Evolutionary conservation across 306 rosid genomes (phyloP), one percentile per base, ranked within the genome.

Genomic region (Cercis canadensis): DNA sequence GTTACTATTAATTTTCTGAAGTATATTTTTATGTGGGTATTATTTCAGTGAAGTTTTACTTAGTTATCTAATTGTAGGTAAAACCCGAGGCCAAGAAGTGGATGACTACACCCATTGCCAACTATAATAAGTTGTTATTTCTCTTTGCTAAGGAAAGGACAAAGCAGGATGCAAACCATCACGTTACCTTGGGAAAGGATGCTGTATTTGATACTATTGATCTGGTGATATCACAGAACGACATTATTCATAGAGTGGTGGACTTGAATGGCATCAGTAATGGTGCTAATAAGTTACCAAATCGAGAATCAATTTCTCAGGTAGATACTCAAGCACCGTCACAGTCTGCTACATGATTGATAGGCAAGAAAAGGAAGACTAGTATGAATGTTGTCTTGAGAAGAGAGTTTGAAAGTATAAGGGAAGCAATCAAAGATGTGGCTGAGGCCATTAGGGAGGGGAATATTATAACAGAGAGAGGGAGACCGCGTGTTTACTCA

Each of bases 41-140:
- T 49, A 6, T 4, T 49, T n/a, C 5, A 2, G 7, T 49, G 5
- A 14, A 4, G 9, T 14, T 49, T 49, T 49, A 15, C 54, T 49
- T 49, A 11, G 9, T 49, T 15, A 14, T 18, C 16, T 2, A 41
- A 8, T 41, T 21, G n/a, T 34, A 65, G 79, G 79, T 29, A 46
- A 75, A 69, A 21, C 79, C 73, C 7, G 73, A 66, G n/a, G 79
- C 79, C 18, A 65, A 52, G 60, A 75, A 75, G 39, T 75, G 79
- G 73, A 75, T 65, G 67, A 54, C 55, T 56, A 75, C 79, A 57
- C 73, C 73, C 3, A 37, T 75, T 39, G 51, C 60, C n/a, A 75
- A 65, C 79, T 75, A 75, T 15, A 51, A 75, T 56, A 75, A 75
- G 58, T 5, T 75, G 55, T 15, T 37, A 4, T 17, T 75, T 45